phyloP scores from a whole-genome alignment of 176 grass and related monocot species.

The Carex cristatella region DNA sequence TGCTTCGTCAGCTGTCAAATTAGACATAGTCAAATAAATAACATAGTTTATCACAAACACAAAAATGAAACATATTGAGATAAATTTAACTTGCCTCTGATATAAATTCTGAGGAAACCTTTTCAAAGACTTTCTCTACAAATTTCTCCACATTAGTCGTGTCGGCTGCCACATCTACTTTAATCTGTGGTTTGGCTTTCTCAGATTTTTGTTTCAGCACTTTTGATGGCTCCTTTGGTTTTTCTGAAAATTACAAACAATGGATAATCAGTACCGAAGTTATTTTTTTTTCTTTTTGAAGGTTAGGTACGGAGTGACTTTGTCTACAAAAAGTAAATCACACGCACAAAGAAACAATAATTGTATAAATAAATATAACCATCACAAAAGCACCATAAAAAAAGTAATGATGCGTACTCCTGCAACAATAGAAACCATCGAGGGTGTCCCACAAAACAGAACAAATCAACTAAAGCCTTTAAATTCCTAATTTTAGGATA shows the following conservation, averaged over 20 bases:
- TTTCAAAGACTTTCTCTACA: conserved; percentile 56
- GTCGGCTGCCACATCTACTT: conserved; percentile 29
- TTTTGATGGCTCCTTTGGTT: conserved; percentile 40
- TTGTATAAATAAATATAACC: background rate
- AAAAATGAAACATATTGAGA: conserved; percentile 15
- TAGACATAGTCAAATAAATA: conserved; percentile 30
- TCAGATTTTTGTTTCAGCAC: conserved; percentile 30
- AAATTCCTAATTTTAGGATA: background rate
- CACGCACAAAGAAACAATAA: background rate
- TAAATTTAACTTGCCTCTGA: conserved; percentile 47
- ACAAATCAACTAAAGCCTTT: background rate
- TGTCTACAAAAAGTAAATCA: background rate
- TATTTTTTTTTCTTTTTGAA: background rate
- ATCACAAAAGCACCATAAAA: background rate
- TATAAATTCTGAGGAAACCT: conserved; percentile 46
- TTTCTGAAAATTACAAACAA: conserved; percentile 27
- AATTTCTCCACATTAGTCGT: conserved; percentile 46
- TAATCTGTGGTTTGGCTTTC: conserved; percentile 32
- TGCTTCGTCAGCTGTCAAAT: conserved; percentile 53
- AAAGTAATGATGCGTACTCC: background rate
- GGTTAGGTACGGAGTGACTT: background rate
- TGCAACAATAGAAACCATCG: background rate
- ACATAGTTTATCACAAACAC: background rate
- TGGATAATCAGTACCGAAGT: background rate
- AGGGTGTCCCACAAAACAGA: background rate